Conservation (phyloP, 305 asterid species). For the Fraxinus floribunda region DNA sequence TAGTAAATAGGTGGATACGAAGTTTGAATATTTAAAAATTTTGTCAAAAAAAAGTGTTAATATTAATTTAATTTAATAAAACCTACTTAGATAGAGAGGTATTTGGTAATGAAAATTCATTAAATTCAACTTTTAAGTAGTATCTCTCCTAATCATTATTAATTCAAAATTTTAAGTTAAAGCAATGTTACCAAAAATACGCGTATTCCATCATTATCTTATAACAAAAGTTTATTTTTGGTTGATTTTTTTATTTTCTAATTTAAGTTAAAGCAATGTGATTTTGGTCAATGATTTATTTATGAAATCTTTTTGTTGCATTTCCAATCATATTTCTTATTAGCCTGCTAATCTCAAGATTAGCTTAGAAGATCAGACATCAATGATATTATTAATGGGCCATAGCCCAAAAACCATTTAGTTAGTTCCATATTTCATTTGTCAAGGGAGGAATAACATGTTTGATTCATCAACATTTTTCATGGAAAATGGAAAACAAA, state of each 20-base stretch:
- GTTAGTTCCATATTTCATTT: not conserved
- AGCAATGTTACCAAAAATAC: not conserved
- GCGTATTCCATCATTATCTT: no score
- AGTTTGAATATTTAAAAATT: no score
- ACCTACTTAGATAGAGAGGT: not conserved
- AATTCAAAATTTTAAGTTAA: not conserved
- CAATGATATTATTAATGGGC: not conserved
- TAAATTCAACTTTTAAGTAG: not conserved
- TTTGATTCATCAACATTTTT: no score
- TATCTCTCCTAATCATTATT: no score
- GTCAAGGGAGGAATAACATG: not conserved
- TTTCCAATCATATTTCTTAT: not conserved
- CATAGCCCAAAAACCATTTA: not conserved
- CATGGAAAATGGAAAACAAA: no score
- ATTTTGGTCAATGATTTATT: not conserved
- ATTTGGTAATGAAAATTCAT: no score
- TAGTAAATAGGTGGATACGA: no score
- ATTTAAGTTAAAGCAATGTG: not conserved
- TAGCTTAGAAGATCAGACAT: not conserved
- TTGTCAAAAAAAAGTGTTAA: not conserved
- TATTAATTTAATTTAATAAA: not conserved
- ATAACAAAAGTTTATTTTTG: no score
- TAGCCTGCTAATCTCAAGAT: not conserved
- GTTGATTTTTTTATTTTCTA: no score
- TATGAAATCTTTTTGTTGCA: not conserved